Evolutionary conservation across 257 asterid species (phyloP), one percentile per base, ranked within the genome.

Genomic region (Gentiana macrophylla): DNA sequence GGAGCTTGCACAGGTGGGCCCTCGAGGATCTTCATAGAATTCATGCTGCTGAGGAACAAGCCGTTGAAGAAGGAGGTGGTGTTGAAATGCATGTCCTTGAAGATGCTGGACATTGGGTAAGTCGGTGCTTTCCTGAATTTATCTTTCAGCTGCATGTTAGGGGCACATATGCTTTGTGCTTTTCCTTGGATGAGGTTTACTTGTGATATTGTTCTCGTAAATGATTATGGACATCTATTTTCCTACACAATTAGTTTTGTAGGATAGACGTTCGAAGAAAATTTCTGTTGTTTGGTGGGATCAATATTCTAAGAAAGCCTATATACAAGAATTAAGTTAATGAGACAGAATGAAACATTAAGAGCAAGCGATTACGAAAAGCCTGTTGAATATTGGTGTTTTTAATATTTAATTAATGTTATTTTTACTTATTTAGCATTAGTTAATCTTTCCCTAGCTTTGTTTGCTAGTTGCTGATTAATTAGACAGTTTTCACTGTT

Each of bases 21-120:
- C 73, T 79, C 50, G 98, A 91, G 80, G 98, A 91, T 69, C 80
- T 87, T 51, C 84, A 52, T 50, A 79, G 98, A 72, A 91, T 91
- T 74, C 98, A 91, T 73, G 73, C 70, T 50, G 98, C 98, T 3
- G 98, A 87, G 79, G 89, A 81, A 72, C 96, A 86, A 78, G 98
- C 98, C 49, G 81, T 60, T 24, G 87, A 87, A 75, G 98, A 83
- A 70, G 96, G 95, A 70, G 98, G 87, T 8, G 98, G 96, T 58
- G 95, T 91, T 59, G 98, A 91, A 73, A 91, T 91, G 98, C 96
- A 91, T 55, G 94, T 87, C 56, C 89, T 91, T 8, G 98, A 91
- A 78, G 98, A 87, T 73, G 96, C 98, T 59, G 98, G 98, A 55
- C 98, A 91, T 50, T 87, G 98, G 98, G 98, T 91, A 74, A 56